A percentile compares a stretch with the other conserved stretches of the same genome.
These are phyloP conservation scores for Colletotrichum destructivum DNA, from an alignment of 2,329 filamentous ascomycete species.

Conservation along the genomic window DNA sequence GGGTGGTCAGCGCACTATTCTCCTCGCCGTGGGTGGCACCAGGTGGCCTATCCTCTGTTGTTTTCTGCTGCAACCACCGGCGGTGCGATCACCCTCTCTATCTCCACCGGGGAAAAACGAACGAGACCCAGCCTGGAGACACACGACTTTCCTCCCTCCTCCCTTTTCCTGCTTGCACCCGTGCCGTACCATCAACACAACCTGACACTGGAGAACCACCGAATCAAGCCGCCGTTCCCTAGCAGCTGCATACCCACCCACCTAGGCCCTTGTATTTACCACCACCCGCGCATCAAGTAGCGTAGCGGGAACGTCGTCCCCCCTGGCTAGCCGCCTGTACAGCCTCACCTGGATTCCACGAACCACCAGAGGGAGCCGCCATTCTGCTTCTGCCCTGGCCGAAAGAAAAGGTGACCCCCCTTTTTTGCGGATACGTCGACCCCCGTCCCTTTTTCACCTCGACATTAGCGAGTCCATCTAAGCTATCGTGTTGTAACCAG, in stretches of 20 bases:
- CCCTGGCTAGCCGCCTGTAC: conserved; percentile 25
- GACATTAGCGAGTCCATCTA: conserved; percentile 36
- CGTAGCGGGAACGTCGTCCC: conserved; percentile 11
- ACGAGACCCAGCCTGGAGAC: conserved; percentile 25
- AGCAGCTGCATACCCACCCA: conserved; percentile 7
- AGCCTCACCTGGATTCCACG: conserved; percentile 29
- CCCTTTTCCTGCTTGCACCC: conserved; percentile 27
- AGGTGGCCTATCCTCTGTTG: conserved; percentile 26
- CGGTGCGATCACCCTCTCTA: conserved; percentile 1
- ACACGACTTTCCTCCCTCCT: conserved; percentile 36
- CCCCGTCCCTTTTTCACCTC: conserved; percentile 24
- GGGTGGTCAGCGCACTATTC: conserved; percentile 1
- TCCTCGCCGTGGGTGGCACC: conserved; percentile 31
- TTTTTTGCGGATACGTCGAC: conserved; percentile 39
- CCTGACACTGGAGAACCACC: conserved; percentile 9
- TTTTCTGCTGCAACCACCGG: conserved; percentile 8
- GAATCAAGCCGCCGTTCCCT: conserved; percentile 18
- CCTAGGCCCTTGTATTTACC: conserved; percentile 1
- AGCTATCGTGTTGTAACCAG: conserved; percentile 42
- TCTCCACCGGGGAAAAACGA: background rate
- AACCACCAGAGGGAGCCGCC: conserved; percentile 7
- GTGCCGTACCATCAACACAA: conserved; percentile 25
- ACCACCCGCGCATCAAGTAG: background rate
- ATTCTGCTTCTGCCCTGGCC: conserved; percentile 28
- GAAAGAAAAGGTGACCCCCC: conserved; percentile 30